Conservation (phyloP, 257 asterid genomes). For the Rauvolfia tetraphylla region DNA sequence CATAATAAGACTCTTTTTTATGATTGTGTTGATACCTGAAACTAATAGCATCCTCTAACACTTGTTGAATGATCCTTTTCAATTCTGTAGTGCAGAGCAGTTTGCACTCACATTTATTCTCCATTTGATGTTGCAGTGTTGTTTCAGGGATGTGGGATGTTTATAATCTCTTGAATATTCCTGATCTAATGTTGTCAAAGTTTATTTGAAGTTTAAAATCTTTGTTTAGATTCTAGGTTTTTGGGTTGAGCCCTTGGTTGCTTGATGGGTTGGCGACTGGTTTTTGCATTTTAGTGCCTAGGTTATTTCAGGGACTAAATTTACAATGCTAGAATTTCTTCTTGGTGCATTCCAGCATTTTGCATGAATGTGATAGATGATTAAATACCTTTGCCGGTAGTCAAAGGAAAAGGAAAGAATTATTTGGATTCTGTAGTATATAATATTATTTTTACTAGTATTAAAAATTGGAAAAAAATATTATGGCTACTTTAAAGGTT, state of each 20-base stretch:
- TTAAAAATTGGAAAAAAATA: too few relatives aligned
- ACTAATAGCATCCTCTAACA: not conserved
- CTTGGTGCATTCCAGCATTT: not conserved
- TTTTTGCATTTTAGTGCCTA: not conserved
- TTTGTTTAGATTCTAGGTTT: not conserved
- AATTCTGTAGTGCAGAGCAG: not conserved
- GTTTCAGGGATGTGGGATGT: not conserved
- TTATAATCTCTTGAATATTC: not conserved
- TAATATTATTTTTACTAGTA: too few relatives aligned
- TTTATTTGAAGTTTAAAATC: not conserved
- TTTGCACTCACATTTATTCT: not conserved
- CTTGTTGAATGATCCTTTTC: not conserved
- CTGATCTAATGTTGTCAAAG: not conserved
- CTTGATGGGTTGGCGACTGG: not conserved
- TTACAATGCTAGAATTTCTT: not conserved
- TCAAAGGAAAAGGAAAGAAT: not conserved
- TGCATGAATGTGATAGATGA: not conserved
- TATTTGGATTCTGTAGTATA: not conserved
- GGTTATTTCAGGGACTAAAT: not conserved
- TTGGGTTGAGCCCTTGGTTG: not conserved
- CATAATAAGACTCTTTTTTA: not conserved
- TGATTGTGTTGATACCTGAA: not conserved
- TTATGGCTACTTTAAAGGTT: too few relatives aligned
- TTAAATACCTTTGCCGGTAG: not conserved
- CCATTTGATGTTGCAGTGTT: not conserved